Base-by-base conservation (phyloP, 306 rosid genomes). In the Trichosanthes cucumerina region DNA sequence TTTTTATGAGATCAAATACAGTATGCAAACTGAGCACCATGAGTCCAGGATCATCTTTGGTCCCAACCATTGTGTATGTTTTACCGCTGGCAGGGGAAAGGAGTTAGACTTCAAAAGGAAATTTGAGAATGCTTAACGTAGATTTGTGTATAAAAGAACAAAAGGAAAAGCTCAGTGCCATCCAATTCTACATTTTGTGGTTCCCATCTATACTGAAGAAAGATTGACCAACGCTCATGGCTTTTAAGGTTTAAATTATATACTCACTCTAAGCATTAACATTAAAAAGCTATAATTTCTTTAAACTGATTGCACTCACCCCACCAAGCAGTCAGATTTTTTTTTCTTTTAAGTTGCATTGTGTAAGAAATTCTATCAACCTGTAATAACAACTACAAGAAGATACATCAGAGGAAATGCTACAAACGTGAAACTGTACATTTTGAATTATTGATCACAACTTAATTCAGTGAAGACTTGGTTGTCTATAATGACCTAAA, bases 1-100 rank as follows among this genome's bases (percentile, higher is more conserved):
- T 78, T 39, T 83, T 83, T 34, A 89, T 89, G 6, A 85, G 89
- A 82, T 89, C 84, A 57, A 89, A 89, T 58, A 89, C 84, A 4
- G 85, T 82, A 84, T 87, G 81, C 80, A 89, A 80, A 80, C 92
- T 89, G 47, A 89, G 88, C 81, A 85, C 92, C 92, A 89, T 89
- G 75, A 89, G 92, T 72, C 92, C 92, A 39, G 92, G 92, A 82
- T 89, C 92, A 71, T 68, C 81, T 82, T 66, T 82, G 83, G 90
- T 89, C 80, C 92, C 92, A 36, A 80, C 92, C 92, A 89, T 89
- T 12, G 90, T 87, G 78, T 87, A 87, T 43, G 92, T 89, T 84
- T 89, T 89, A 53, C 92, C 92, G 56, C 92, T 89, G 82, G 57
- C 12, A 66, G 23, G 19, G 28, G 75, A 77, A 81, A 13, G 16